Percentiles rank a stretch among this genome's conserved stretches.
phyloP scores from a whole-genome alignment of 805 yeast genomes.

The Schwanniomyces polymorphus region DNA sequence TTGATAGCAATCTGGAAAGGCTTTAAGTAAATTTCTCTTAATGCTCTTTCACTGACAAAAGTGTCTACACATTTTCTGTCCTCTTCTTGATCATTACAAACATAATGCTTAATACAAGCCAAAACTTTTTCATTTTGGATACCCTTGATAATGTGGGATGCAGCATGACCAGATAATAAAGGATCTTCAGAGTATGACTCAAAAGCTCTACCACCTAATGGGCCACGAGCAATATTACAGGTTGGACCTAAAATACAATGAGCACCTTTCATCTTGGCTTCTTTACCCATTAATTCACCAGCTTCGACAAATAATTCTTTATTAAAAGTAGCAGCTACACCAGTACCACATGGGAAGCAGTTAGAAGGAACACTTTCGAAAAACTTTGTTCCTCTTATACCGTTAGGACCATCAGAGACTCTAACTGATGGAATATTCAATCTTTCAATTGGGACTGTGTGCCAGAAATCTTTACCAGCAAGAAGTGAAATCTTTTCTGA shows the following conservation, averaged over 20 bases:
- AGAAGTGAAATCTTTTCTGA: constrained; percentile 35
- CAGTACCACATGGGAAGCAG: constrained; percentile 64
- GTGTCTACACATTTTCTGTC: constrained; percentile 51
- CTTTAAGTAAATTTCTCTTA: constrained; percentile 51
- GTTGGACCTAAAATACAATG: constrained; percentile 41
- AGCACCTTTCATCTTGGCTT: constrained; percentile 54
- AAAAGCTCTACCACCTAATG: constrained; percentile 63
- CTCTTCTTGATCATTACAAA: constrained; percentile 63
- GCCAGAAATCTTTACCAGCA: constrained; percentile 50
- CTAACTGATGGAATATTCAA: constrained; percentile 49
- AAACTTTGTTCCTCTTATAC: constrained; percentile 58
- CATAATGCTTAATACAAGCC: constrained; percentile 64
- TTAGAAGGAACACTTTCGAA: constrained; percentile 54
- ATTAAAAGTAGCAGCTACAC: constrained; percentile 57
- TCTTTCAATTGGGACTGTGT: constrained; percentile 41
- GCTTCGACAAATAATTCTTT: constrained; percentile 47
- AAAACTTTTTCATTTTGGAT: constrained; percentile 51
- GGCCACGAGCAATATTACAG: constrained; percentile 54
- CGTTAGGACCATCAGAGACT: constrained; percentile 62
- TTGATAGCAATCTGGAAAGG: constrained; percentile 56
- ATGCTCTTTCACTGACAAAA: constrained; percentile 56
- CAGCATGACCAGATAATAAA: constrained; percentile 41
- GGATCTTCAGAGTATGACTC: constrained; percentile 69
- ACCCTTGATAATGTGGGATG: constrained; percentile 54
- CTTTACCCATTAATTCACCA: constrained; percentile 54